Base-by-base conservation (phyloP, 352 stramenopile genomes). In the Globisporangium ultimum region DNA sequence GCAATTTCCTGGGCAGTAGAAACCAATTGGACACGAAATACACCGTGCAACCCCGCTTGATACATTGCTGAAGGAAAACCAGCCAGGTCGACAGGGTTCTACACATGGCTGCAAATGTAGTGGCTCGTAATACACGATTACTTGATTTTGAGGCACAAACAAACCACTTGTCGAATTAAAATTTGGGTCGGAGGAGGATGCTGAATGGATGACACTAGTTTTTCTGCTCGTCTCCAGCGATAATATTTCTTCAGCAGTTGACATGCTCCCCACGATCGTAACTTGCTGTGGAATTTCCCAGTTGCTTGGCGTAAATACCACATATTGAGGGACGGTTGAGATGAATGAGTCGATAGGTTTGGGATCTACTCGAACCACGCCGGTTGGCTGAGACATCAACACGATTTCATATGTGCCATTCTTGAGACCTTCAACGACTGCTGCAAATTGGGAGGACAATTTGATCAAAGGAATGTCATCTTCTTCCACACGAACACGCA, bases 71-170 rank as follows among this genome's bases (percentile, higher is more conserved):
- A 79, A 46, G 7, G 76, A 59, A n/a, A 83, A 89, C 74, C 73
- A 86, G 18, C 79, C 76, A 6, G 64, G 42, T 10, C 74, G 72
- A 57, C 79, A 89, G 21, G 77, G 73, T 13, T 81, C 57, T 9
- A 73, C 36, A 40, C 80, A 88, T 8, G 75, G 55, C 17, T 80
- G 53, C 62, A 78, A 64, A 13, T 66, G 43, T 12, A 85, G 49
- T 17, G 80, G 73, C 49, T 87, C 77, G 34, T 73, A 87, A 55
- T 87, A 88, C 11, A 88, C 77, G 10, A 69, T 40, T 1, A 89
- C 42, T 36, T 71, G 32, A 24, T 72, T 71, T 48, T 84, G 75
- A 0, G 79, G 75, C 18, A 76, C 64, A 53, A 80, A 57, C 7
- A 51, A 22, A 45, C 62, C 53, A 13, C 66, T 59, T 20, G 68